Conservation (phyloP, 176 grass and related monocot genomes). For the Aegilops longissima region DNA sequence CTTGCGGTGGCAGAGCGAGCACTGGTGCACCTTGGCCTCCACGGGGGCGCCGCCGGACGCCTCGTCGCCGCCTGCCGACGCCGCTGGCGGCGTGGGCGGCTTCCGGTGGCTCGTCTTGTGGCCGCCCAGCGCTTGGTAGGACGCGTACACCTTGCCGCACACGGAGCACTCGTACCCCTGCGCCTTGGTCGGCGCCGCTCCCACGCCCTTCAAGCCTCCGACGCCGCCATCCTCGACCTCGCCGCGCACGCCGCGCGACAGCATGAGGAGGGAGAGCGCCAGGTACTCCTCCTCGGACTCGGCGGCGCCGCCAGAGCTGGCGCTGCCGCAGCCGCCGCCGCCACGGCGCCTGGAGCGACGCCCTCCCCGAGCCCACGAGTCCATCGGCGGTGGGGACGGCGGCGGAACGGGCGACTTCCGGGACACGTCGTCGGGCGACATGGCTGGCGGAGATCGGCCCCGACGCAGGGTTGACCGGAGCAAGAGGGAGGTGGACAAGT, state of each 20-base stretch:
- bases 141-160: constrained; percentile 65
- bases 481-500: constrained; percentile 34
- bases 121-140: constrained; percentile 84
- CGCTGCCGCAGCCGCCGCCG: background rate
- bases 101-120: constrained; percentile 89
- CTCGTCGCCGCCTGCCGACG: background rate
- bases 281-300: constrained; percentile 59
- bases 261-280: constrained; percentile 56
- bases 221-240: background rate
- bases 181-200: background rate
- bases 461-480: constrained; percentile 43
- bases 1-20: constrained; percentile 56
- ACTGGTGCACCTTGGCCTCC: constrained; percentile 60
- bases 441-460: constrained; percentile 15
- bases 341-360: constrained; percentile 43
- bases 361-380: constrained; percentile 41
- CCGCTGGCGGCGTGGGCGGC: background rate
- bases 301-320: background rate
- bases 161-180: constrained; percentile 58
- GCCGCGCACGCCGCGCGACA: constrained; percentile 48
- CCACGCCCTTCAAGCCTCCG: background rate
- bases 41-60: background rate
- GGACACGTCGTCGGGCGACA: constrained; percentile 43
- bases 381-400: constrained; percentile 35
- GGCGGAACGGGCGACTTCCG: constrained; percentile 26